These are phyloP conservation scores for Wickerhamiella siamensis DNA, from an alignment of 805 yeast genomes.

Conservation along the genomic window DNA sequence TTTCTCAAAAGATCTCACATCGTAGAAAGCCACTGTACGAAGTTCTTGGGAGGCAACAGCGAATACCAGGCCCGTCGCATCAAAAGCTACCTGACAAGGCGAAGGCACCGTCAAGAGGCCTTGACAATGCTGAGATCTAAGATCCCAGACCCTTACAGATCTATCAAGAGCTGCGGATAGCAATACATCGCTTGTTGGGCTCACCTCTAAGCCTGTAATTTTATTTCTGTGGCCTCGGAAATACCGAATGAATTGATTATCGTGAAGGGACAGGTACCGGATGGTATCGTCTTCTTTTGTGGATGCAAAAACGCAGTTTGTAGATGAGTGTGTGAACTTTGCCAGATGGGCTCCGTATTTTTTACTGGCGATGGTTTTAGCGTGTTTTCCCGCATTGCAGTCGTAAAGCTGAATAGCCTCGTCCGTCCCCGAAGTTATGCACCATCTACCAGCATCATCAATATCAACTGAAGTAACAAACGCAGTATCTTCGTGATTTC, in stretches of 20 bases:
- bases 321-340: slow-evolving; percentile 59
- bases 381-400: slow-evolving; percentile 41
- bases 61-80: slow-evolving; percentile 72
- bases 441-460: slow-evolving; percentile 69
- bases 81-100: slow-evolving; percentile 52
- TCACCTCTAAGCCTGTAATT: slow-evolving; percentile 58
- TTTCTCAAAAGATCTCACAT: slow-evolving; percentile 40
- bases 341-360: slow-evolving; percentile 89
- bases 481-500: slow-evolving; percentile 9
- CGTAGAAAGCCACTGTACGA: slow-evolving; percentile 43
- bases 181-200: slow-evolving; percentile 52
- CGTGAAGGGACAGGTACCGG: slow-evolving; percentile 60
- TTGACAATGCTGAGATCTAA: slow-evolving; percentile 48
- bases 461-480: slow-evolving; percentile 37
- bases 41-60: slow-evolving; percentile 43
- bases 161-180: slow-evolving; percentile 60
- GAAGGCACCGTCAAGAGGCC: slow-evolving; percentile 45
- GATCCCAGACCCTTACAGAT: slow-evolving; percentile 79
- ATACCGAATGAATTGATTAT: slow-evolving; percentile 69
- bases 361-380: slow-evolving; percentile 59
- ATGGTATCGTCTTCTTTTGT: slow-evolving; percentile 50
- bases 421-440: slow-evolving; percentile 65
- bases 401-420: slow-evolving; percentile 78
- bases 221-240: slow-evolving; percentile 75
- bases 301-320: slow-evolving; percentile 68